Evolutionary conservation across 176 grass and related monocot genomes (phyloP), one percentile per base, ranked within the genome.

Genomic region (Musa troglodytarum): DNA sequence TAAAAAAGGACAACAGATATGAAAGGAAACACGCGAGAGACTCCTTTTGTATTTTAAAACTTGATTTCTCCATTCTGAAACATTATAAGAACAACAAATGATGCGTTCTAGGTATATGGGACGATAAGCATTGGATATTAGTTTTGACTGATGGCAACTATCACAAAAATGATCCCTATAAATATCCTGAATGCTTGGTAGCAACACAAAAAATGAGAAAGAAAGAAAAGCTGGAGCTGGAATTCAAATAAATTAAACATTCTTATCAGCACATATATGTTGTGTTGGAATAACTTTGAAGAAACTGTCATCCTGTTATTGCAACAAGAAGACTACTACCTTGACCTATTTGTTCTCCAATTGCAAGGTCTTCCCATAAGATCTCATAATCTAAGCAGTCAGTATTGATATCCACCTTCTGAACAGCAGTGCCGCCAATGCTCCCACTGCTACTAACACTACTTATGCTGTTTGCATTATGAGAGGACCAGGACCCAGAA

Each of bases 301-400:
- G 23, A 11, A 28, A 13, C 49, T 68, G 25, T 29, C 2, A 28
- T 49, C 12, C 7, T 29, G 26, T 68, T 15, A 68, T 34, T 63
- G 28, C 26, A 25, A n/a, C 50, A 75, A 52, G 78, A 77, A 78
- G 80, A 65, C 69, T 25, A 59, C 50, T 87, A 99, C 96, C 96
- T 99, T 99, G 96, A 52, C 96, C 96, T 74, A 95, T 86, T 76
- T 99, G 91, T 83, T 95, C 91, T 62, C 91, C 88, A 81, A 99
- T 89, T 68, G 61, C 85, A 55, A 99, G 91, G 83, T 99, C 96
- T 83, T 95, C 96, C 96, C 96, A 99, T 63, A 95, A 81, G 82
- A 99, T 99, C 55, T 95, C 96, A 82, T 94, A 99, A 82, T 99
- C 96, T 71, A 99, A 86, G 83, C 96, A 92, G 79, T 99, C 96